Evolutionary conservation across 192 early-diverging fungal species (phyloP), one percentile per base, ranked within the genome.

Genomic region (Cladochytrium replicatum): DNA sequence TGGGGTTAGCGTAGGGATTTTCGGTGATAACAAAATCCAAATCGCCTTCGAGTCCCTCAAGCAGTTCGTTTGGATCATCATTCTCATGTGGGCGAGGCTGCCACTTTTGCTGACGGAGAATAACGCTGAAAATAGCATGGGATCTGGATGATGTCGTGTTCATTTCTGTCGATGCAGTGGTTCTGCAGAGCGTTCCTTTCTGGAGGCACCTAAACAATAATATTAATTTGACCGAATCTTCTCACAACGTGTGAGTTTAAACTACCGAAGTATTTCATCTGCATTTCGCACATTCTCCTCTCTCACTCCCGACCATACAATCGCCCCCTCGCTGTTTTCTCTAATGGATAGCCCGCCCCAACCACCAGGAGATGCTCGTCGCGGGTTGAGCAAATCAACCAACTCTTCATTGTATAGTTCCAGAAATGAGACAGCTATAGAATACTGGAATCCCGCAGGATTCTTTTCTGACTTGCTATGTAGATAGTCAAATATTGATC

Each of bases 351-450:
- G 63, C 1, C 54, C 57, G 30, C 52, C 32, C 49, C 53, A 44
- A 41, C 78, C 59, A 37, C 68, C 68, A 4, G 69, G 71, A 17
- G 41, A 63, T 60, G 49, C 70, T 60, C 63, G 68, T 60, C 46
- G 66, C 34, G 77, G 79, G 43, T 82, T 84, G 8, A 97, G 64
- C 46, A 99, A 67, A 68, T 99, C 96, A 6, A 95, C 82, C 5
- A 99, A 62, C 28, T 99, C 96, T 57, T 99, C 96, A 64, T 99
- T 99, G 63, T 97, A 97, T 13, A 99, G 75, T 56, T 99, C 96
- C 15, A 99, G 59, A 68, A 95, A 97, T 6, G 91, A 91, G 6
- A 95, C 88, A 32, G 29, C 22, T 3, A 74, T 49, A 24, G 54
- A 42, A 48, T 61, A 69, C 8, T 61, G 34, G 39, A 54, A 54